Conservation (phyloP, 352 stramenopile species). For the Pythium aristosporum region DNA sequence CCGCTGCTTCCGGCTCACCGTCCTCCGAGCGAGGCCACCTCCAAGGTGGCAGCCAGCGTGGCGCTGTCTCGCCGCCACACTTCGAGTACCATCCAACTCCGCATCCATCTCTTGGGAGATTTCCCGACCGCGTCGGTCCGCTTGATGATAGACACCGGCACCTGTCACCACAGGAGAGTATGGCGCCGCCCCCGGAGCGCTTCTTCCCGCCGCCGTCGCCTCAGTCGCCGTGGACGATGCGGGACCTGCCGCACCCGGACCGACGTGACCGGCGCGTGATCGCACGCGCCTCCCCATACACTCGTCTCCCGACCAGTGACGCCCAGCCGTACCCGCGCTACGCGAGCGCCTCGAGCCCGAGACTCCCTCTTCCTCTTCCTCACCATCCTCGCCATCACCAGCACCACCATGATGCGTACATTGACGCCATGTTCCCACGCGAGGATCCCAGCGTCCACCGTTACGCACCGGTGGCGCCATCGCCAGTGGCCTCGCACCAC, state of each 20-base stretch:
- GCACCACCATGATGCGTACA: neutral
- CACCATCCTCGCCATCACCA: no score
- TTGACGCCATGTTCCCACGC: neutral
- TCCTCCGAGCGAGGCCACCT: neutral
- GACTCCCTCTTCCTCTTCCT: neutral
- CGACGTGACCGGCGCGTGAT: constrained; percentile 4
- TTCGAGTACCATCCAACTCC: neutral
- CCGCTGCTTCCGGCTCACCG: neutral
- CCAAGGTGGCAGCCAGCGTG: constrained; percentile 17
- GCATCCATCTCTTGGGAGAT: neutral
- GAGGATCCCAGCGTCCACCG: neutral
- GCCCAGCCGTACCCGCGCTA: neutral
- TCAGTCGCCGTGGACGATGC: neutral
- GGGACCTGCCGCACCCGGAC: constrained; percentile 5
- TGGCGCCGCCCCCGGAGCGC: neutral
- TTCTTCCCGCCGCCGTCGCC: neutral
- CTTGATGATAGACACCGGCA: neutral
- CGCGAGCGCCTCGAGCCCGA: neutral
- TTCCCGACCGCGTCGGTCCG: neutral
- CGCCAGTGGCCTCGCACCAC: neutral
- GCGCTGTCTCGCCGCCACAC: neutral
- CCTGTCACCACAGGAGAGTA: no score
- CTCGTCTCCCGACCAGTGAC: neutral
- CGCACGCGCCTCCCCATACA: constrained; percentile 1
- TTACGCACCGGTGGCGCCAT: neutral